A percentile compares a stretch with the other conserved stretches of the same genome.
phyloP scores from a whole-genome alignment of 805 yeast genomes.

The Diddensiella santjacobensis region DNA sequence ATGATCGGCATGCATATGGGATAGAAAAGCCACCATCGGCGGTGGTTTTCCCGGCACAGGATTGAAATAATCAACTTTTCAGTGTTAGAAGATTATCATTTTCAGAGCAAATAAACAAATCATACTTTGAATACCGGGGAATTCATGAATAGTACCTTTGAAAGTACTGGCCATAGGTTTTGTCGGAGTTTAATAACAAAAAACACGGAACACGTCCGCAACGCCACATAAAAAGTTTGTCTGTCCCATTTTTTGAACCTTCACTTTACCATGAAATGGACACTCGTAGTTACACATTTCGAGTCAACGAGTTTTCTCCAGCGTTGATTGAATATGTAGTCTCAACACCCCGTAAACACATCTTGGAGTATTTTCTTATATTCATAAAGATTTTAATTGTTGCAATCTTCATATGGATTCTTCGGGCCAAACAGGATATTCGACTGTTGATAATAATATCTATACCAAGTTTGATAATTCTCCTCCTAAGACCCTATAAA shows the following conservation, averaged over 20 bases:
- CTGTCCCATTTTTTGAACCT: too few species aligned
- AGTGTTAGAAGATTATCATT: too few species aligned
- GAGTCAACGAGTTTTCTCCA: slow-evolving; percentile 8
- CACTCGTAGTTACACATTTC: slow-evolving; percentile 2
- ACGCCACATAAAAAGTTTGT: neutral
- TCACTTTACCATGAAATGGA: neutral
- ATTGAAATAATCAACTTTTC: slow-evolving; percentile 35
- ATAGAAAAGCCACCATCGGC: slow-evolving; percentile 37
- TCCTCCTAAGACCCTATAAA: slow-evolving; percentile 7
- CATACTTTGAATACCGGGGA: slow-evolving; percentile 45
- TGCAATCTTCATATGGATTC: neutral
- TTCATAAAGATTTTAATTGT: neutral
- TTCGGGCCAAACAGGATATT: neutral
- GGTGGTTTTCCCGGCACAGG: slow-evolving; percentile 14
- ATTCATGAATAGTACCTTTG: slow-evolving; percentile 44
- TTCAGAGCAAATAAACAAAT: too few species aligned
- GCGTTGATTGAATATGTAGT: slow-evolving; percentile 12
- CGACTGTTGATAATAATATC: neutral
- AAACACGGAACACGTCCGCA: neutral
- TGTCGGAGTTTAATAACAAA: too few species aligned
- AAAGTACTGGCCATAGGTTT: slow-evolving; percentile 32
- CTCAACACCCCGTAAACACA: neutral
- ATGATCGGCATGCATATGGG: slow-evolving; percentile 58
- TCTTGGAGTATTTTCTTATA: neutral
- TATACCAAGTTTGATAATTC: slow-evolving; percentile 10